Base-by-base conservation (phyloP, 495 filamentous ascomycete genomes). In the Sphaerosporella brunnea region DNA sequence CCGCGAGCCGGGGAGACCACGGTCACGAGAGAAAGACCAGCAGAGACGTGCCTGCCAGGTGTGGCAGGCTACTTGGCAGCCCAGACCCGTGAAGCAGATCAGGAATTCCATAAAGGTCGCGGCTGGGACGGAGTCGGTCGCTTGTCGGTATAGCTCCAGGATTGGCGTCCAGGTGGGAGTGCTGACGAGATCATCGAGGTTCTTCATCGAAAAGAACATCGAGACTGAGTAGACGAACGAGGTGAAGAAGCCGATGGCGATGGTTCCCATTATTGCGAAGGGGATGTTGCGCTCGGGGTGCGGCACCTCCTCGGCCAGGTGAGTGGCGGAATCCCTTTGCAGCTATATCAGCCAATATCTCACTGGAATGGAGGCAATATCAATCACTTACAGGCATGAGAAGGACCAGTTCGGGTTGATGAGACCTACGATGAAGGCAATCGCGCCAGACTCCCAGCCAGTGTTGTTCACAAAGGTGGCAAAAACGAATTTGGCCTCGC, bases 341-440 rank as follows among this genome's bases (percentile, higher is more conserved):
- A n/a, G n/a, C 13, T 13, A 32, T 32, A 39, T 39, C 19, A 39
- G 19, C 36, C 36, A 5, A 8, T 5, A 16, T 39, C 8, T 39
- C 8, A 15, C 5, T 39, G n/a, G n/a, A n/a, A n/a, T 39, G 13
- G 8, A n/a, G 36, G 36, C 18, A 5, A 39, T 7, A 5, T 39
- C 18, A 8, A 7, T 5, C 11, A 39, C 36, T 20, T 16, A 39
- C 13, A 79, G 63, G 52, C 73, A 73, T 24, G 71, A 67, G 51
- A 79, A 78, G 44, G 67, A 66, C 68, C 70, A 79, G 51, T 77
- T 77, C 16, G 71, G 66, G 55, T 75, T 75, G 51, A 77, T 70
- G 18, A 79, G 62, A 10, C 76, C 76, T 25, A 75, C 68, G 40
- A 80, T 76, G 61, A 79, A 78, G n/a, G 73, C 74, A 45, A 79